Base-by-base conservation (phyloP, 805 yeast species). In the Zygoascus ofunaensis region DNA sequence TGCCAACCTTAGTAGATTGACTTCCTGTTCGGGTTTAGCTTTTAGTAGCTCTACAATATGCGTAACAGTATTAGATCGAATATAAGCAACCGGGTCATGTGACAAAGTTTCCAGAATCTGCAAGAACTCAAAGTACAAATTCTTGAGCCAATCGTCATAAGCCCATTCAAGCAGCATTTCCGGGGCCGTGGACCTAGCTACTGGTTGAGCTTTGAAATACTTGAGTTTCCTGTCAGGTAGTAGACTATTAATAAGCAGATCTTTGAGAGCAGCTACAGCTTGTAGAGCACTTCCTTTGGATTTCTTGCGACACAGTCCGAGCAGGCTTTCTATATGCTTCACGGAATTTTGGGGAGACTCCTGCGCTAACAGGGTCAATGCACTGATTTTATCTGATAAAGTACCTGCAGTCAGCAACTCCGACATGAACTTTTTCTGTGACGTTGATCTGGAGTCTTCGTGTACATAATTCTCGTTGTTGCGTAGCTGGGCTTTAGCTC, bases 11-110 rank as follows among this genome's bases (percentile, higher is more conserved):
- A 92, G 71, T 52, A 92, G 69, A 62, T 92, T 92, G 42, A 81
- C 94, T 63, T 92, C 98, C 69, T 92, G 98, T 67, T 92, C 98
- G 3, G 98, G 97, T 62, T 89, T 90, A 4, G 82, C 71, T 51
- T 79, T 79, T 48, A 92, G 68, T 37, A 92, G 69, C 46, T 84
- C 94, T 53, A 87, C 84, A 26, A 89, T 74, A 58, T 85, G 87
- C 34, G 76, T 69, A 28, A 87, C 75, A 23, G 82, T 78, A 50
- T 78, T 84, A 70, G 81, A 73, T 61, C 94, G 79, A 37, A 90
- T 94, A 58, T 84, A 90, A 47, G 80, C 77, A 54, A 92, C 87
- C 12, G 96, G 83, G 61, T 92, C 98, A 57, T 86, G 94, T n/a
- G 86, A 74, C 44, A 90, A 47, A 68, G 33, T 72, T 65, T 92